Evolutionary conservation across 2,329 filamentous ascomycete genomes (phyloP).

Genomic region (Byssoonygena ceratinophila): DNA sequence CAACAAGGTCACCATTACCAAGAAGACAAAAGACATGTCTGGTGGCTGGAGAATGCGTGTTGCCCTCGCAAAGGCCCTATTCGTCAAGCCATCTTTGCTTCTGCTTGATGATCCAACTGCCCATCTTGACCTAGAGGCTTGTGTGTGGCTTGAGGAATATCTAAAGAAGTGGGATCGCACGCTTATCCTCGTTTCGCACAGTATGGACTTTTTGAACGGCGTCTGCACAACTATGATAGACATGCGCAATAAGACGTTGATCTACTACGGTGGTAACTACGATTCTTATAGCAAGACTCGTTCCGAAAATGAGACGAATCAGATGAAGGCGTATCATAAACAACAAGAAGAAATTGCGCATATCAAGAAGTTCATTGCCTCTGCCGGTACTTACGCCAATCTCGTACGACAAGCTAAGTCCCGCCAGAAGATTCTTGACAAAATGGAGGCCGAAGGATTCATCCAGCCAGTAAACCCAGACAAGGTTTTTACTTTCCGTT

Average conservation of each 20-base stretch:
- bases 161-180: conserved; percentile 99
- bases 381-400: conserved; percentile 98
- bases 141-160: conserved; percentile 99
- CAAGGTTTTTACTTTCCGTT: conserved; percentile 91
- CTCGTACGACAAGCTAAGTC: conserved; percentile 98
- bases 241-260: conserved; percentile 77
- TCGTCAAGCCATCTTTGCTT: conserved; percentile 92
- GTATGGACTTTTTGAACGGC: conserved; percentile 97
- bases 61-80: conserved; percentile 89
- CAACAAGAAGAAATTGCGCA: conserved; percentile 98
- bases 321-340: conserved; percentile 98
- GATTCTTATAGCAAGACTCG: conserved; percentile 95
- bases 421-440: conserved; percentile 98
- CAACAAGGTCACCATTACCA: conserved; percentile 95
- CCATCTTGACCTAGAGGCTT: conserved; percentile 97
- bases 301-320: conserved; percentile 88
- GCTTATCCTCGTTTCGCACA: conserved; percentile 91
- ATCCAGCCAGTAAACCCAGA: conserved; percentile 83
- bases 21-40: conserved; percentile 99
- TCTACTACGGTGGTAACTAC: conserved; percentile 99
- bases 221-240: conserved; percentile 98
- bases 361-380: conserved; percentile 99
- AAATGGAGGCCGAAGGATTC: conserved; percentile 99
- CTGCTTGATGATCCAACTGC: conserved; percentile 97
- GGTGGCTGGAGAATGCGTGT: conserved; percentile 99